Evolutionary conservation across 192 early-diverging fungal genomes (phyloP), one percentile per base, ranked within the genome.

Genomic region (Fimicolochytrium jonesii): DNA sequence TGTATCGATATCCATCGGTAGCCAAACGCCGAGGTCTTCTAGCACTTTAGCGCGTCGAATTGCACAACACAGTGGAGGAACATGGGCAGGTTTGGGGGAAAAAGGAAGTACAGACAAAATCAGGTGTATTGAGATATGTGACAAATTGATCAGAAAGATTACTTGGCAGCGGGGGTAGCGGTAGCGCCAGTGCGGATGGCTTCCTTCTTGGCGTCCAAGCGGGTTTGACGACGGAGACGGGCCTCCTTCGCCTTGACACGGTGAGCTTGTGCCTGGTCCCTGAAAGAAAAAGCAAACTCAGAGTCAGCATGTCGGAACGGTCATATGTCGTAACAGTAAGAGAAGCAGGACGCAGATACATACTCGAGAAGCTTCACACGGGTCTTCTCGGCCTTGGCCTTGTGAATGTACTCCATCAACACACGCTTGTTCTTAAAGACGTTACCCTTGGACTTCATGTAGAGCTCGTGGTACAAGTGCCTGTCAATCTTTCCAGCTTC

Each of bases 391-490:
- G 95, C 92, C 90, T 98, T 98, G 71, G 89, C 91, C 86, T 94
- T 95, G 87, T 96, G 93, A 80, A 98, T 98, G 83, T 91, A 91
- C 82, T 98, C 95, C 91, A 98, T 98, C 43, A 98, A 77, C 62
- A 98, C 95, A 80, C 95, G 90, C 90, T 98, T 98, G 92, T 95
- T 98, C 90, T 98, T 98, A 87, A 98, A 98, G 58, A 92, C 92
- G 82, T 95, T 96, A 95, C 95, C 95, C 91, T 98, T 98, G 59
- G 92, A 83, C 87, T 95, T 96, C 73, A 94, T 75, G 88, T 98
- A 98, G 68, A 98, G 85, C 70, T 82, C 76, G 81, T 94, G 95
- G 88, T 96, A 93, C 88, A 98, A 84, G 86, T 96, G 94, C 71
- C 87, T 85, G 83, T 98, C 94, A 67, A 98, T 96, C 89, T 98